These are phyloP conservation scores for Didymella keratinophila DNA, from an alignment of 2,329 filamentous ascomycete genomes.

Conservation along the genomic window DNA sequence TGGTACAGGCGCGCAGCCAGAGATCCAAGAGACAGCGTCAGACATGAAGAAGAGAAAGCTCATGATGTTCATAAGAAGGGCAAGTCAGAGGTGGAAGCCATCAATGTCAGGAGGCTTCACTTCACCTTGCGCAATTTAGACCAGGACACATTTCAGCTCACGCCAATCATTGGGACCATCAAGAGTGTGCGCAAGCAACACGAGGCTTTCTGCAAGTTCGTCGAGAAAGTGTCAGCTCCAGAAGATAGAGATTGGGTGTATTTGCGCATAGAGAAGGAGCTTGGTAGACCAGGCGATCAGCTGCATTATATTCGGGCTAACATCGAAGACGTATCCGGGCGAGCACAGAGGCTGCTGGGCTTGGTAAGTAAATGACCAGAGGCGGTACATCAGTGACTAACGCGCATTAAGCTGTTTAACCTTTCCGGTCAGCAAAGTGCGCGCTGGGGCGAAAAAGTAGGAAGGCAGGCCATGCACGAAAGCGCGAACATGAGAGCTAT, in stretches of 20 bases:
- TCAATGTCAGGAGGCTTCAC: constrained; percentile 7
- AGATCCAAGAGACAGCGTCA: constrained; percentile 17
- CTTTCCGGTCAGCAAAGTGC: constrained; percentile 14
- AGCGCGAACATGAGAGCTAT: constrained; percentile 18
- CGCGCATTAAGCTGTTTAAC: neutral
- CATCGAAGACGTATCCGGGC: neutral
- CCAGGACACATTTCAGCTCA: constrained; percentile 22
- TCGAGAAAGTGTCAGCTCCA: neutral
- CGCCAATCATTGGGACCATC: constrained; percentile 18
- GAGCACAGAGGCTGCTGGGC: neutral
- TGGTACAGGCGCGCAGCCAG: constrained; percentile 19
- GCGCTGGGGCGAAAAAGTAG: constrained; percentile 16
- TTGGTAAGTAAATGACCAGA: neutral
- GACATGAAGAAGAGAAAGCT: constrained; percentile 15
- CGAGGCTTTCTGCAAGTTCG: constrained; percentile 3
- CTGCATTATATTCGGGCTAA: neutral
- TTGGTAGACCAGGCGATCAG: neutral
- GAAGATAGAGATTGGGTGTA: constrained; percentile 1
- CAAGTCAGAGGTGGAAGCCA: too few species aligned
- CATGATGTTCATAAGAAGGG: too few species aligned
- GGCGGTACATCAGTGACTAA: neutral
- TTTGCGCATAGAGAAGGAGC: neutral
- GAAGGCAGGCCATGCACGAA: constrained; percentile 18
- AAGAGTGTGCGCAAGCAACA: constrained; percentile 20
- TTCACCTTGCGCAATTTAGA: constrained; percentile 20